A percentile compares a stretch with the other conserved stretches of the same genome.
phyloP scores from a whole-genome alignment of 179 eudicot species.

The Pouteria campechiana region DNA sequence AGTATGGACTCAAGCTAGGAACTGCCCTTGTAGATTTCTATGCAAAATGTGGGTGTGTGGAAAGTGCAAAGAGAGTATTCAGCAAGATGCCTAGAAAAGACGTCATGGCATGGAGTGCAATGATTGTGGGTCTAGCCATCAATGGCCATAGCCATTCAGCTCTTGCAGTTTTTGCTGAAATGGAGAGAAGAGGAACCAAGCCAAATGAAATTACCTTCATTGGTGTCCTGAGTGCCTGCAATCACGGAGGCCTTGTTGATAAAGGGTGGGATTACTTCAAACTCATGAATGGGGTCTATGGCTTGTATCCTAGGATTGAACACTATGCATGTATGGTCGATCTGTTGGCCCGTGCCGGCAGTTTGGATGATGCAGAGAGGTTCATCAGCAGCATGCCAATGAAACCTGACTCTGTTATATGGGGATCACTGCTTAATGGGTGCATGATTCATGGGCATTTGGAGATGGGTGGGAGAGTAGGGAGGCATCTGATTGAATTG shows the following conservation, averaged over 20 bases:
- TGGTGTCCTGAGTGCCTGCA: constrained; percentile 18
- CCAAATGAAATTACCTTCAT: constrained; percentile 24
- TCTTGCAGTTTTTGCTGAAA: constrained; percentile 12
- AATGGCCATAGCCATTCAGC: constrained; percentile 14
- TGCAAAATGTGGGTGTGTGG: constrained; percentile 18
- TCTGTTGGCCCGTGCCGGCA: constrained; percentile 21
- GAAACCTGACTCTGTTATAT: constrained; percentile 24
- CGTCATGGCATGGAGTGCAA: constrained; percentile 22
- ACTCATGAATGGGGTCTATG: constrained; percentile 15
- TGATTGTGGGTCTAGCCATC: constrained; percentile 21
- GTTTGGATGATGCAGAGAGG: constrained; percentile 16
- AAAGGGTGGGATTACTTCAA: constrained; percentile 16
- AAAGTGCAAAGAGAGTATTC: constrained; percentile 9
- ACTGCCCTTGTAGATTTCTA: constrained; percentile 20
- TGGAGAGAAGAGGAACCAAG: constrained; percentile 16
- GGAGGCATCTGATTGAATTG: constrained; percentile 12
- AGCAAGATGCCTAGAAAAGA: constrained; percentile 12
- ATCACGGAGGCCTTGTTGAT: constrained; percentile 5
- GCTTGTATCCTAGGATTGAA: constrained; percentile 12
- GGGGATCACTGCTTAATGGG: constrained; percentile 27
- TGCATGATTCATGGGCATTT: constrained; percentile 12
- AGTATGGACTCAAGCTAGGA: constrained; percentile 13
- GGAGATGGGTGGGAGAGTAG: constrained; percentile 9
- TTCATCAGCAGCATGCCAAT: constrained; percentile 20
- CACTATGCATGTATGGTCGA: constrained; percentile 31